Base-by-base conservation (phyloP, 73 alveolate genomes). In the Uronychia binucleata region DNA sequence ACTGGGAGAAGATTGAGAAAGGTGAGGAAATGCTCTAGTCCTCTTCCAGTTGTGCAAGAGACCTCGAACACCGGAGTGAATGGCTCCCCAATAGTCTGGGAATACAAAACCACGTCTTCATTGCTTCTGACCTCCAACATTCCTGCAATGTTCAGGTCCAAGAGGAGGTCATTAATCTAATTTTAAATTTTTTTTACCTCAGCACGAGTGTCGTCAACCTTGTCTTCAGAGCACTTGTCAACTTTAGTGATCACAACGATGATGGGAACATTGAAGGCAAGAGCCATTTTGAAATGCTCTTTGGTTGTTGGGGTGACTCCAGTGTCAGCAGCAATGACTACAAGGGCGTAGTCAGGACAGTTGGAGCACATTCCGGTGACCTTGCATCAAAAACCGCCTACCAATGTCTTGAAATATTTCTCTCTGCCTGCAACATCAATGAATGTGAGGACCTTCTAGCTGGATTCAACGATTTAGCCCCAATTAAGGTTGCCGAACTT, bases 391-490 rank as follows among this genome's bases (percentile, higher is more conserved):
- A n/a, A n/a, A n/a, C n/a, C n/a, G n/a, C n/a, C 31, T 34, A 93
- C 87, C 88, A 97, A 86, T 31, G 98, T 94, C 88, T 97, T 97
- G 57, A 90, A 92, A 76, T 95, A 97, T 81, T 97, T 97, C 83
- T 91, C 97, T 80, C 94, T 91, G 0, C 99, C 99, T 32, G 98
- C 98, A 87, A 97, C 94, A 95, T 97, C 99, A 89, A 96, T 96
- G 91, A 97, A 95, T 59, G 98, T 97, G 46, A 97, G 86, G 26
- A 96, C 93, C 57, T 88, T 88, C 0, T 83, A 46, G 75, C 84
- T 46, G 57, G 77, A 59, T 35, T 88, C 86, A 26, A 94, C 96
- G 78, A 94, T 94, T 84, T 94, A 84, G 0, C 89, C 88, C 96
- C 91, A 86, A 8, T 92, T 58, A 31, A 88, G 91, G 34, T 57